Evolutionary conservation across 352 stramenopile genomes (phyloP), one percentile per base, ranked within the genome.

Genomic region (Pythium dissimile): DNA sequence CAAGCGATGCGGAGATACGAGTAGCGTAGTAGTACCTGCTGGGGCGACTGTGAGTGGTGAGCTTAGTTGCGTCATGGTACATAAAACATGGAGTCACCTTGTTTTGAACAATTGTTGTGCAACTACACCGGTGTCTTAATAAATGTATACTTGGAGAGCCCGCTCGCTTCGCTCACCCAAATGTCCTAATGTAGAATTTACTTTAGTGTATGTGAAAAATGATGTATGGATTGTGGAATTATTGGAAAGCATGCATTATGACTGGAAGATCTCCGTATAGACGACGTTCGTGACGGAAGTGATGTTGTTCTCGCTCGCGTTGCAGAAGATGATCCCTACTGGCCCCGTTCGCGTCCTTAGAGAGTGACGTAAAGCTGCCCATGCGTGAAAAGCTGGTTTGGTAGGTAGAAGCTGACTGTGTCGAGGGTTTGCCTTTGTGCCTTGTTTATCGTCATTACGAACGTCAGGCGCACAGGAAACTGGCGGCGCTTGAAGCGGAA

Each of bases 391-490:
- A 50, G 43, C 16, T 50, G 43, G 24, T 50, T 50, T 24, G 43
- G 43, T 18, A n/a, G n/a, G n/a, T n/a, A n/a, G n/a, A n/a, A n/a
- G n/a, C n/a, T n/a, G n/a, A n/a, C n/a, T n/a, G n/a, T 51, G 23
- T 63, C 46, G 18, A 67, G 48, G 6, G 58, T 62, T 38, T 67
- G 53, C 15, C 52, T 58, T 64, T 64, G 57, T 10, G 52, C 35
- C 32, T 67, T 71, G 47, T 71, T 67, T 39, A 71, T 62, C 9
- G 56, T 64, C 64, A 71, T 71, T 0, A 39, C 46, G 43, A 67
- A 64, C 20, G 50, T 58, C n/a, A 67, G 53, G 12, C 53, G 44
- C 9, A 66, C 57, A 31, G 56, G 55, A 32, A 70, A 70, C 54
- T 67, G 56, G 1, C 56, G 48, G 8, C 63, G 44, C 30, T 62